phyloP scores from a whole-genome alignment of 306 rosid genomes.

The Malus orientalis region DNA sequence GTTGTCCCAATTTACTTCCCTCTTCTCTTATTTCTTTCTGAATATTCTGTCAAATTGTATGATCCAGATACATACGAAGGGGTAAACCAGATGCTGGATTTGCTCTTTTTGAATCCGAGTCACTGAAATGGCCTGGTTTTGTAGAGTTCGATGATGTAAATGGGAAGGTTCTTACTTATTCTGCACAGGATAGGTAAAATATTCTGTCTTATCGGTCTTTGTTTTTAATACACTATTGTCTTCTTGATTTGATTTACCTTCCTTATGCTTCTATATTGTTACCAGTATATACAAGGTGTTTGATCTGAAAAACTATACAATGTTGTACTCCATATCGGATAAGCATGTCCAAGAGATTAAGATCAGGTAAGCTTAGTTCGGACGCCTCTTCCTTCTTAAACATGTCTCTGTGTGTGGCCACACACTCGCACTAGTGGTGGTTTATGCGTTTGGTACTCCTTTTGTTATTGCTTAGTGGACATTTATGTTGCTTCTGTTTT shows the following conservation, averaged over 20 bases:
- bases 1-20: background rate
- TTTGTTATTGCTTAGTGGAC: background rate
- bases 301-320: slow-evolving; percentile 79
- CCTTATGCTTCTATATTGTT: slow-evolving; percentile 11
- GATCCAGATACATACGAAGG: slow-evolving; percentile 67
- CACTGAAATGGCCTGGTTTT: slow-evolving; percentile 94
- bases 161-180: slow-evolving; percentile 86
- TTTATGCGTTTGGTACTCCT: background rate
- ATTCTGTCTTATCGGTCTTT: background rate
- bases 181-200: slow-evolving; percentile 77
- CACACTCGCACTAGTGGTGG: background rate
- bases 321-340: slow-evolving; percentile 88
- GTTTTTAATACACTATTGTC: background rate
- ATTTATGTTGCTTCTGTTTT: background rate
- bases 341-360: slow-evolving; percentile 82
- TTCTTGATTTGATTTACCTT: slow-evolving; percentile 18
- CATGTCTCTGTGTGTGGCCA: background rate
- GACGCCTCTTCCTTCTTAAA: background rate
- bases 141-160: slow-evolving; percentile 95
- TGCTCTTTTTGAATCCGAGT: slow-evolving; percentile 84
- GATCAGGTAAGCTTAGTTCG: slow-evolving; percentile 52
- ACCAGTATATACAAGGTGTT: slow-evolving; percentile 88
- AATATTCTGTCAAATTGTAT: slow-evolving; percentile 15
- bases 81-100: slow-evolving; percentile 88
- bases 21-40: slow-evolving; percentile 4